Percentiles rank a stretch among this genome's conserved stretches.
Evolutionary conservation across 345 rosid species (phyloP).

Genomic region (Salix dunnii): DNA sequence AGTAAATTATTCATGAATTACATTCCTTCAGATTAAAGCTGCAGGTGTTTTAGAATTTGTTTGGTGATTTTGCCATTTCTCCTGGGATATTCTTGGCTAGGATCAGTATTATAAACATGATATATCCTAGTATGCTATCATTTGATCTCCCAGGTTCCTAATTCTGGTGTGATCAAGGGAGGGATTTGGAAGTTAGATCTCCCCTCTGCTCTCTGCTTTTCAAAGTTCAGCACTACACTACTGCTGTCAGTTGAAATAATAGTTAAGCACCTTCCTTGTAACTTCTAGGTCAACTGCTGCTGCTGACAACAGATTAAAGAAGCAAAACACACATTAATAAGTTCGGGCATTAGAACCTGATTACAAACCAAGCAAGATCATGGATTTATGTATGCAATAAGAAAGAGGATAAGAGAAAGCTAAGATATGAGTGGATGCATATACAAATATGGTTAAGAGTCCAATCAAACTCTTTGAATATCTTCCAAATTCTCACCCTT

Average conservation of each 20-base stretch:
- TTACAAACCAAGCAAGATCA: background rate
- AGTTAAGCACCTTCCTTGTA: no score
- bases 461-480: background rate
- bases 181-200: background rate
- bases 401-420: background rate
- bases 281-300: no score
- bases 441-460: background rate
- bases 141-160: background rate
- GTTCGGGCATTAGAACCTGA: background rate
- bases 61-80: background rate
- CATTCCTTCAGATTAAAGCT: background rate
- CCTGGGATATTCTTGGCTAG: background rate
- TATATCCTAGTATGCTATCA: background rate
- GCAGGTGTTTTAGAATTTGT: background rate
- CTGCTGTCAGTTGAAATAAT: no score
- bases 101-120: background rate
- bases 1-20: background rate
- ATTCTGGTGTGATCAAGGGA: background rate
- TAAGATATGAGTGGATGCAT: background rate
- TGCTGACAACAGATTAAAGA: background rate
- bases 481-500: background rate
- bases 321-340: background rate
- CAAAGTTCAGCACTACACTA: no score
- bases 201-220: no score
- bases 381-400: background rate